Evolutionary conservation across 306 rosid species (phyloP), one percentile per base, ranked within the genome.

Genomic region (Fagus crenata): DNA sequence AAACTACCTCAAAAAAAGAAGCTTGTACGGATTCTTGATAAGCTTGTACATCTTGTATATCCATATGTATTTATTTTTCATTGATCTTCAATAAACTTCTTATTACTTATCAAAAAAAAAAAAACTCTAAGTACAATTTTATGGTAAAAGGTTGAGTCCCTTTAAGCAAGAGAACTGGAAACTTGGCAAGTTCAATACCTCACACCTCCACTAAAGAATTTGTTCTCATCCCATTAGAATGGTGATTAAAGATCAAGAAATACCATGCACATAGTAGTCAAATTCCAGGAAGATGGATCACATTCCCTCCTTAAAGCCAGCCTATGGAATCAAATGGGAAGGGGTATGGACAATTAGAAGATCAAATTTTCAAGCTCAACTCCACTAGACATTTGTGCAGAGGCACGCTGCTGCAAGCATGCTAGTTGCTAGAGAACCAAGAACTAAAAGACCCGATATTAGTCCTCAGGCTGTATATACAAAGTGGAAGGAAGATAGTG

Each of bases 401-500:
- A 37, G 18, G 32, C 15, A 39, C 6, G 14, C n/a, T 32, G 7
- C 46, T 6, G 46, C 46, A 60, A 32, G 40, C 71, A 65, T 37
- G 13, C 14, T 17, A 67, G 32, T 37, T 37, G 33, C 32, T 17
- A 67, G 32, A 39, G 33, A 12, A 67, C 14, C 71, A 39, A 67
- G 37, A 28, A 31, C 37, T 31, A 15, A 7, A 11, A 31, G 17
- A 63, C 33, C 33, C 39, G 43, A n/a, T 31, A 54, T 32, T 42
- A 64, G 37, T 36, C 28, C 39, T 51, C 28, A 60, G 78, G 69
- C 55, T 39, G 53, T 61, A 71, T 77, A 72, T 40, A 67, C 4
- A 78, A 46, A 36, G 43, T 18, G 69, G 71, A 39, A 14, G 54
- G 70, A 81, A 18, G 37, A 64, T 42, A 49, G 65, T 28, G 59